A percentile compares a stretch with the other conserved stretches of the same genome.
These are phyloP conservation scores for Fallopia convolvulus DNA, from an alignment of 148 eudicot genomes.

Conservation along the genomic window DNA sequence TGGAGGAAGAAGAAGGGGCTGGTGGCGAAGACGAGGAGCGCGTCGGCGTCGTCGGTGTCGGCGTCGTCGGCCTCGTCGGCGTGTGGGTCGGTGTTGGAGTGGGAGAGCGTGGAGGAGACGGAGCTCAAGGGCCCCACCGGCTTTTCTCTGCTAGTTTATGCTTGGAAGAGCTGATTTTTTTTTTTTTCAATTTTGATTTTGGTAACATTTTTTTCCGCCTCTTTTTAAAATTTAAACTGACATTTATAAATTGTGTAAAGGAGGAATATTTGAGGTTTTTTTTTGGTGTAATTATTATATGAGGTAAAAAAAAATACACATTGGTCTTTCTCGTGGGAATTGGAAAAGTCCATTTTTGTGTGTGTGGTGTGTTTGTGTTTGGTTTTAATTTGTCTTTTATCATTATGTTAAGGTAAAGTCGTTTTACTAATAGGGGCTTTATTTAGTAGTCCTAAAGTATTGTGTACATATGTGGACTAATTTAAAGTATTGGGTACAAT, in stretches of 20 bases:
- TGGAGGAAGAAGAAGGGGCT: conserved; percentile 42
- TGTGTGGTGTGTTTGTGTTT: not conserved
- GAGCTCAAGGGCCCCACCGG: conserved; percentile 64
- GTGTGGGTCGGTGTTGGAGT: conserved; percentile 73
- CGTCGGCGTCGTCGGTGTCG: conserved; percentile 43
- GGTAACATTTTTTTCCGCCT: not conserved
- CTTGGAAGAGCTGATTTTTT: conserved; percentile 47
- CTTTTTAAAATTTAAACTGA: not conserved
- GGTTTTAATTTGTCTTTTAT: not conserved
- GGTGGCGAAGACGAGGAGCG: conserved; percentile 25
- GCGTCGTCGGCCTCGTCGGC: conserved; percentile 44
- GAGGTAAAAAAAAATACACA: not conserved
- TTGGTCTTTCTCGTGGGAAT: not conserved
- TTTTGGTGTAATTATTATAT: not conserved
- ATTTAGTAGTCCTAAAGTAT: not conserved
- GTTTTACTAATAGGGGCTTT: too few relatives aligned
- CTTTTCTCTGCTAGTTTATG: conserved; percentile 72
- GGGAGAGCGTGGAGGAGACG: conserved; percentile 80
- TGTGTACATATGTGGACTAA: not conserved
- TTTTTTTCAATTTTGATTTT: not conserved
- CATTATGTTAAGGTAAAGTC: not conserved
- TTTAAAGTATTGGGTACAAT: too few relatives aligned
- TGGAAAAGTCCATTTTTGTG: not conserved
- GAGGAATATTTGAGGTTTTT: not conserved
- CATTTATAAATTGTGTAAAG: not conserved